Percentiles rank a stretch among this genome's conserved stretches.
Evolutionary conservation across 2,329 filamentous ascomycete genomes (phyloP).

Genomic region (Cytospora leucostoma): DNA sequence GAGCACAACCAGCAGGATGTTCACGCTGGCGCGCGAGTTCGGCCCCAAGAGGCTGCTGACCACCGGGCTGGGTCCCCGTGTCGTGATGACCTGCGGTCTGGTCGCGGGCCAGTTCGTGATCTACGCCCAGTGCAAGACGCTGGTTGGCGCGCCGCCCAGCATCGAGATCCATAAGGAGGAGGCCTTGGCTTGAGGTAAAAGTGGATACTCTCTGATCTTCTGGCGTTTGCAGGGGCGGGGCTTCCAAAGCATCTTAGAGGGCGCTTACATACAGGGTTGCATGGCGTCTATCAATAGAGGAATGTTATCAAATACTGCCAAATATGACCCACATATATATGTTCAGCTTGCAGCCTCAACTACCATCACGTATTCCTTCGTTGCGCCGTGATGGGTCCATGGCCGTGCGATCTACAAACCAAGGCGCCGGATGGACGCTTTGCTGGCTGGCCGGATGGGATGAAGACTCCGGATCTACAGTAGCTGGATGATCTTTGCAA

Average conservation of each 20-base stretch:
- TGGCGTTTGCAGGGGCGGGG: conserved; percentile 10
- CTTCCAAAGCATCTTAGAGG: conserved; percentile 1
- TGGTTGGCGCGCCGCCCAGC: conserved; percentile 52
- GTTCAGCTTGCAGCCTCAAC: background rate
- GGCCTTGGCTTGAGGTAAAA: conserved; percentile 21
- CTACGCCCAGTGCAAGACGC: conserved; percentile 55
- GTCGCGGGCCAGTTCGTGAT: conserved; percentile 58
- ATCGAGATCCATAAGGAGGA: conserved; percentile 57
- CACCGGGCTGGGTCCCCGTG: conserved; percentile 51
- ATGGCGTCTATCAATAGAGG: background rate
- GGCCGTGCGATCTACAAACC: background rate
- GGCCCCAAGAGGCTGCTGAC: conserved; percentile 50
- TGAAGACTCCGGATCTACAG: no score
- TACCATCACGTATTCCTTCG: background rate
- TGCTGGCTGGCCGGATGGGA: no score
- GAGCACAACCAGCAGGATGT: conserved; percentile 52
- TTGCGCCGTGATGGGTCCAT: background rate
- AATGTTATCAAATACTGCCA: no score
- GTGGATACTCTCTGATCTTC: background rate
- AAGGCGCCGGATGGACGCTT: no score
- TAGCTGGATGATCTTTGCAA: no score
- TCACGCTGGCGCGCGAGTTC: conserved; percentile 53
- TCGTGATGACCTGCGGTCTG: conserved; percentile 56
- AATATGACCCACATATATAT: no score
- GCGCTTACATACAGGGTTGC: background rate